These are phyloP conservation scores for Arthonia radiata DNA, from an alignment of 495 filamentous ascomycete genomes.

Conservation along the genomic window DNA sequence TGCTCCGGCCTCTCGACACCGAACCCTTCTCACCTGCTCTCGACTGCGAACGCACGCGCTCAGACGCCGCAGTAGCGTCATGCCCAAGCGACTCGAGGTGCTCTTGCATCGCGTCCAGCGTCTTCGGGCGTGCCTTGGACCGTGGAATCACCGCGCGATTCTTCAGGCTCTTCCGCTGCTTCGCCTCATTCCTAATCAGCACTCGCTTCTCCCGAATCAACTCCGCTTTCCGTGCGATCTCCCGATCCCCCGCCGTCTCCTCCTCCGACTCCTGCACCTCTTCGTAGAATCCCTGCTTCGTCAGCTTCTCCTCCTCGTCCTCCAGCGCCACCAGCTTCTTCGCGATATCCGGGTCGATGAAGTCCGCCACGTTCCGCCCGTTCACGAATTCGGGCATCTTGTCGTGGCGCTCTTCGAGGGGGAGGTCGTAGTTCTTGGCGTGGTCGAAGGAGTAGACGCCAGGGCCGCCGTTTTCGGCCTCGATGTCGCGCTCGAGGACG, in stretches of 20 bases:
- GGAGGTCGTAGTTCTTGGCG: slow-evolving; percentile 62
- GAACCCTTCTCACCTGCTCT: slow-evolving; percentile 45
- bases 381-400: slow-evolving; percentile 81
- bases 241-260: slow-evolving; percentile 51
- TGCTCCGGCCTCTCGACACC: slow-evolving; percentile 19
- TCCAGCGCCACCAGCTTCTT: slow-evolving; percentile 71
- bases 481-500: slow-evolving; percentile 59
- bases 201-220: slow-evolving; percentile 79
- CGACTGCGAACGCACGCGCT: slow-evolving; percentile 42
- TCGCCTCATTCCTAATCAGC: slow-evolving; percentile 72
- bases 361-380: slow-evolving; percentile 92
- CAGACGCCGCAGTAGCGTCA: slow-evolving; percentile 47
- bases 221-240: slow-evolving; percentile 73
- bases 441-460: slow-evolving; percentile 90
- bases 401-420: slow-evolving; percentile 69
- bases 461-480: slow-evolving; percentile 79
- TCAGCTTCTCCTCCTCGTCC: slow-evolving; percentile 76
- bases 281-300: slow-evolving; percentile 65
- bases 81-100: slow-evolving; percentile 65
- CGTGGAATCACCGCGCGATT: slow-evolving; percentile 82
- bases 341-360: slow-evolving; percentile 89
- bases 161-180: slow-evolving; percentile 83
- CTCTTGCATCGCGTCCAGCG: slow-evolving; percentile 60
- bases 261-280: slow-evolving; percentile 27
- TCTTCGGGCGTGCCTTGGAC: slow-evolving; percentile 41